Evolutionary conservation across 257 asterid species (phyloP), one percentile per base, ranked within the genome.

Genomic region (Paulownia fortunei): DNA sequence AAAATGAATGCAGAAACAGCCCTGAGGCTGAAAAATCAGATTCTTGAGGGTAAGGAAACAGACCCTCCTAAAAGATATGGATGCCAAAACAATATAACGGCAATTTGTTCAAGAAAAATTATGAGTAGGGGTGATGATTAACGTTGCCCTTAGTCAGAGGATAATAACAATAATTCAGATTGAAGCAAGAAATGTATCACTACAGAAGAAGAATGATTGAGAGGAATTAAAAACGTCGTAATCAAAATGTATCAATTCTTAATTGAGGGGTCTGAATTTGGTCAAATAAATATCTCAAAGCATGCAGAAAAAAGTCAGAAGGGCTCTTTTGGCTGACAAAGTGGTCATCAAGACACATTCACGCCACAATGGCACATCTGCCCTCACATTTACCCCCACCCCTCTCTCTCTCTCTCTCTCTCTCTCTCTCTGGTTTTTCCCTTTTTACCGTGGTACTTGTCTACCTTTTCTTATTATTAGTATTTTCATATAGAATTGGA

Each of bases 1-100:
- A 56, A 79, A 77, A 80, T 80, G 83, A 69, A 81, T 78, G 72
- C 79, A 67, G 34, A 18, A 26, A 52, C 42, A 71, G 47, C 47
- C 42, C 19, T 3, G 52, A 34, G 56, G 16, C 26, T 21, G 21
- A 42, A 37, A 78, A 60, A 8, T 16, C 42, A 68, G 73, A 76
- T 72, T 55, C 72, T 44, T n/a, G 71, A 27, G 6, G 49, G 18
- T 60, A 68, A 44, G 69, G 46, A 42, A 23, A 27, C 34, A 56
- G 63, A 24, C 12, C 63, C 34, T 56, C 34, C 34, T 0, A 56
- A 56, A 21, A 24, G 23, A 24, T 55, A 15, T 32, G 11, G 54
- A 36, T 42, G 52, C 9, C 47, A 8, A 52, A 16, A 55, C 13
- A 6, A 51, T 60, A 6, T n/a, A 27, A 74, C 1, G 12, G 46